Evolutionary conservation across 306 rosid species (phyloP), one percentile per base, ranked within the genome.

Genomic region (Argentina anserina): DNA sequence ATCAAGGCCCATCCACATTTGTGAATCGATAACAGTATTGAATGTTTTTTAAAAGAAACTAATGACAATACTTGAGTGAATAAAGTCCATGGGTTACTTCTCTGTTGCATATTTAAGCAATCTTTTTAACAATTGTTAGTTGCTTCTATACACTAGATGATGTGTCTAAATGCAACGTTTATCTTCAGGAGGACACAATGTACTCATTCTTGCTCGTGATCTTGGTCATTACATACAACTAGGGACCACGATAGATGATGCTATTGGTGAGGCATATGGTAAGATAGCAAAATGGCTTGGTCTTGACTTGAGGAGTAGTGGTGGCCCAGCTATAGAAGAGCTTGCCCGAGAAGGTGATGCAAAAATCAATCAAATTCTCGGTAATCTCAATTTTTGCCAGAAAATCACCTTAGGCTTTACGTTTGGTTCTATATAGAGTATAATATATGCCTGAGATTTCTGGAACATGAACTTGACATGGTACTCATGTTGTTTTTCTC

Each of bases 211-310:
- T 72, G 97, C 97, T 36, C 87, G 79, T 77, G 96, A 89, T 84
- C 91, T 93, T 82, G 98, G 98, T 46, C 88, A 87, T 53, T 93
- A 93, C 71, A 12, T 84, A 74, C 98, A 93, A 84, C 96, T 93
- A 71, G 98, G 98, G 69, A 93, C 98, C 70, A 91, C 96, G 45
- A 91, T 93, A 79, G 98, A 93, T 62, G 98, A 93, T 85, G 97
- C 98, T 23, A 87, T 93, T 75, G 97, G 98, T 18, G 98, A 93
- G 88, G 98, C 98, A 34, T 93, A 90, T 77, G 97, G 91, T 88
- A 93, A 93, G 84, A 86, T 88, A 53, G 98, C 98, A 65, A 93
- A 91, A 78, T 93, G 98, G 98, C 97, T 93, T 28, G 96, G 96
- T 67, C 98, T 93, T 85, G 98, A 93, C 81, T 14, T 93, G 84